Base-by-base conservation (phyloP, 805 yeast genomes). In the Barnettozyma siamensis region DNA sequence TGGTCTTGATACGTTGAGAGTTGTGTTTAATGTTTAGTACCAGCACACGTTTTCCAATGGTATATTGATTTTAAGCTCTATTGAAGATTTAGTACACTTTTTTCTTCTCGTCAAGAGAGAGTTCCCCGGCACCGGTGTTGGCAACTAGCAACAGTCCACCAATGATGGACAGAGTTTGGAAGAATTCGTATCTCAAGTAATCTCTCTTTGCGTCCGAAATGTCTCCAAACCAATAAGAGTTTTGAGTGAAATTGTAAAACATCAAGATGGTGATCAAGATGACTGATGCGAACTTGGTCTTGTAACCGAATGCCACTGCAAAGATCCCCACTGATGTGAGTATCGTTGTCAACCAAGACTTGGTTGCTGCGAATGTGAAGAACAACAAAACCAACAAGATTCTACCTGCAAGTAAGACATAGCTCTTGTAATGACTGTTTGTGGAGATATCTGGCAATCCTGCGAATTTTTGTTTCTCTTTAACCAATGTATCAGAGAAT, bases 51-150 rank as follows among this genome's bases (percentile, higher is more conserved):
- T 21, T 21, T 21, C n/a, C n/a, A n/a, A n/a, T n/a, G n/a, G n/a
- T n/a, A n/a, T n/a, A n/a, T n/a, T n/a, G n/a, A n/a, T n/a, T n/a
- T n/a, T n/a, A n/a, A n/a, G n/a, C n/a, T n/a, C n/a, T n/a, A n/a
- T n/a, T n/a, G n/a, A n/a, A n/a, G n/a, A n/a, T n/a, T 16, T 66
- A 88, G 61, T 84, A 87, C 45, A 86, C 80, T 72, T 91, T 91
- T 72, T 91, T 89, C 82, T 93, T 91, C 63, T 88, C 97, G 59
- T 91, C 99, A 44, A 91, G 68, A 21, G 95, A 85, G 49, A 91
- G 72, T 54, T 85, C 89, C 38, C 99, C 99, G 24, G 98, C 98
- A 47, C 99, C 99, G 4, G 96, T 87, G 66, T 85, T 88, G 45
- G 87, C 96, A 46, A 93, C 86, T 51, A 93, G 69, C 47, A 91